These are phyloP conservation scores for Penicillium cataractarum DNA, from an alignment of 495 filamentous ascomycete species.

Conservation along the genomic window DNA sequence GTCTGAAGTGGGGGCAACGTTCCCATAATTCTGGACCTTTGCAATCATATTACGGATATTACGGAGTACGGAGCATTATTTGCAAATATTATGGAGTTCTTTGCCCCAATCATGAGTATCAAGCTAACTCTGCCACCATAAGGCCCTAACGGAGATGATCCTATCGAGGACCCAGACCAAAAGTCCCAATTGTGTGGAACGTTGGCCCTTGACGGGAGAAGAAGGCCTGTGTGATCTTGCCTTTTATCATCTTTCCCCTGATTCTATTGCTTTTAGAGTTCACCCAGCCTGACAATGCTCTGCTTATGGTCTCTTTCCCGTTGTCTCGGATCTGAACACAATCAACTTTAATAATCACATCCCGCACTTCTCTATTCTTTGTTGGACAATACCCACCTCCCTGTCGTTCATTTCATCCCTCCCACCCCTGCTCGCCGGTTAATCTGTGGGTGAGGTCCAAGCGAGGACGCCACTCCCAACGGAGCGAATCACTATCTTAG, in stretches of 20 bases:
- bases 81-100: conserved; percentile 12
- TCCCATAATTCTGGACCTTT: conserved; percentile 4
- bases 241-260: conserved; percentile 4
- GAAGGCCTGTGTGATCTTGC: neutral
- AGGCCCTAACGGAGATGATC: conserved; percentile 23
- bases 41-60: neutral
- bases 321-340: conserved; percentile 9
- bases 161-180: conserved; percentile 5
- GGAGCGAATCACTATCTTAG: neutral
- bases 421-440: conserved; percentile 2
- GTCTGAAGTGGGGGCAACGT: conserved; percentile 13
- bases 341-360: conserved; percentile 20
- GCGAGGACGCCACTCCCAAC: neutral
- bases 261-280: conserved; percentile 28
- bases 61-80: neutral
- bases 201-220: conserved; percentile 9
- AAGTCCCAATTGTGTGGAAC: neutral
- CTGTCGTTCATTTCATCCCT: conserved; percentile 2
- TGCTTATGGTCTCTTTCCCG: conserved; percentile 11
- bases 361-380: conserved; percentile 6
- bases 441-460: conserved; percentile 12
- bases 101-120: conserved; percentile 14
- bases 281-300: conserved; percentile 10
- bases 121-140: conserved; percentile 5
- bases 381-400: conserved; percentile 1